Evolutionary conservation across 768 basidiomycete species (phyloP).

Genomic region (Naematelia encephala): DNA sequence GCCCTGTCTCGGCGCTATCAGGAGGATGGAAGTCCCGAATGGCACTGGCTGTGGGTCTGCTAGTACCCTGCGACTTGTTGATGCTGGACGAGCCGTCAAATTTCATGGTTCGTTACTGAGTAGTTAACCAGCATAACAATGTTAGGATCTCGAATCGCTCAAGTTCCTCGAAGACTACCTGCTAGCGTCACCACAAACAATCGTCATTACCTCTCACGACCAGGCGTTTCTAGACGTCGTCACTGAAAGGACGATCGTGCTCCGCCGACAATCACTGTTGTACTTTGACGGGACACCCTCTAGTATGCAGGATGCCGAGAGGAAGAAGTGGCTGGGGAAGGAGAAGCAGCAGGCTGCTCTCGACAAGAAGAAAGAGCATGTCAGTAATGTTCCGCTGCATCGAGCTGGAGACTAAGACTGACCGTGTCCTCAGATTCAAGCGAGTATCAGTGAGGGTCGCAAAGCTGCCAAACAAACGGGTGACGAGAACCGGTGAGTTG

Average conservation of each 20-base stretch:
- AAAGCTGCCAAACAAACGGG: conserved; percentile 25
- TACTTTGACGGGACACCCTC: conserved; percentile 58
- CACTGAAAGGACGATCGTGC: conserved; percentile 62
- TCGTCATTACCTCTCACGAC: conserved; percentile 68
- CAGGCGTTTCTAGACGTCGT: conserved; percentile 62
- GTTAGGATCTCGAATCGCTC: conserved; percentile 36
- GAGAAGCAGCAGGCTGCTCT: conserved; percentile 52
- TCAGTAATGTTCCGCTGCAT: conserved; percentile 21
- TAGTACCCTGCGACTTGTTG: conserved; percentile 60
- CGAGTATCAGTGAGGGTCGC: conserved; percentile 57
- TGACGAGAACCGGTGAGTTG: conserved; percentile 53
- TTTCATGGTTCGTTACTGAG: conserved; percentile 54
- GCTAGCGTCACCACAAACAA: conserved; percentile 51
- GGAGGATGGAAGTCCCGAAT: conserved; percentile 67
- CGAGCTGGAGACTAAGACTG: not conserved
- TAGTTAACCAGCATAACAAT: not conserved
- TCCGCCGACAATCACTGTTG: conserved; percentile 57
- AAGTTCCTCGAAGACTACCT: conserved; percentile 56
- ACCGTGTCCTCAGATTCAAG: conserved; percentile 53
- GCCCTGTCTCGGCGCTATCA: conserved; percentile 56
- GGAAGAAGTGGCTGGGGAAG: conserved; percentile 53
- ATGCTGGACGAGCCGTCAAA: conserved; percentile 60
- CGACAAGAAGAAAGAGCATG: conserved; percentile 56
- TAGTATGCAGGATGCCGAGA: conserved; percentile 51
- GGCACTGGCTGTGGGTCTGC: conserved; percentile 60